Percentiles rank a stretch among this genome's conserved stretches.
These are phyloP conservation scores for Aspergillus conjunctus DNA, from an alignment of 495 filamentous ascomycete genomes.

Conservation along the genomic window DNA sequence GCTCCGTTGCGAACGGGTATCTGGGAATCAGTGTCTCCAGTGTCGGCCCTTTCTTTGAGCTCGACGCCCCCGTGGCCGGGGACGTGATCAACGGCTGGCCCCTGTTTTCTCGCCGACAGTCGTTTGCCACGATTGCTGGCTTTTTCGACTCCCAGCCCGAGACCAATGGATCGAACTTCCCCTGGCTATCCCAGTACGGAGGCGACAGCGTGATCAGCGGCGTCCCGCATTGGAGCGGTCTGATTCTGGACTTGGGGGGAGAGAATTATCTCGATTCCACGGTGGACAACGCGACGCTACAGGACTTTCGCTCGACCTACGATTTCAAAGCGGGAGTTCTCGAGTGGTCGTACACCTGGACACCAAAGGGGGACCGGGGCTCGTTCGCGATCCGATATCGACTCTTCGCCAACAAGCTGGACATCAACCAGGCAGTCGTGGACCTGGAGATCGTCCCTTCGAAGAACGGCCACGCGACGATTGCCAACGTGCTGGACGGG, in stretches of 20 bases:
- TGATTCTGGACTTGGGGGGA: slow-evolving; percentile 60
- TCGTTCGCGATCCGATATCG: slow-evolving; percentile 60
- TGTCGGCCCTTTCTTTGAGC: slow-evolving; percentile 70
- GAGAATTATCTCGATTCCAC: slow-evolving; percentile 60
- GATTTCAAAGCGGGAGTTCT: slow-evolving; percentile 64
- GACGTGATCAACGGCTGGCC: slow-evolving; percentile 75
- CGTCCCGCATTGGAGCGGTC: slow-evolving; percentile 68
- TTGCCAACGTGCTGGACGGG: slow-evolving; percentile 63
- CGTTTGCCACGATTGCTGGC: slow-evolving; percentile 73
- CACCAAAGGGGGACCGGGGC: slow-evolving; percentile 50
- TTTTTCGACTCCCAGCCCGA: slow-evolving; percentile 69
- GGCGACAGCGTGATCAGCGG: slow-evolving; percentile 74
- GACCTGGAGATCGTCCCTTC: slow-evolving; percentile 57
- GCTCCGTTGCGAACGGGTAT: slow-evolving; percentile 66
- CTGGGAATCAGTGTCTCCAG: slow-evolving; percentile 63
- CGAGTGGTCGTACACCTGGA: slow-evolving; percentile 69
- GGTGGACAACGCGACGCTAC: slow-evolving; percentile 60
- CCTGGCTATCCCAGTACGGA: slow-evolving; percentile 72
- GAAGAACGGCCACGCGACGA: slow-evolving; percentile 46
- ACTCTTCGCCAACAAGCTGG: slow-evolving; percentile 62
- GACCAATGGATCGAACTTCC: slow-evolving; percentile 68
- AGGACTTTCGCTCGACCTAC: slow-evolving; percentile 61
- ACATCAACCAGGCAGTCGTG: slow-evolving; percentile 64
- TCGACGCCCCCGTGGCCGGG: slow-evolving; percentile 52
- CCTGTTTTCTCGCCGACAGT: slow-evolving; percentile 64